Percentiles rank a stretch among this genome's conserved stretches.
phyloP scores from a whole-genome alignment of 345 rosid genomes.

The Raphanus sativus region DNA sequence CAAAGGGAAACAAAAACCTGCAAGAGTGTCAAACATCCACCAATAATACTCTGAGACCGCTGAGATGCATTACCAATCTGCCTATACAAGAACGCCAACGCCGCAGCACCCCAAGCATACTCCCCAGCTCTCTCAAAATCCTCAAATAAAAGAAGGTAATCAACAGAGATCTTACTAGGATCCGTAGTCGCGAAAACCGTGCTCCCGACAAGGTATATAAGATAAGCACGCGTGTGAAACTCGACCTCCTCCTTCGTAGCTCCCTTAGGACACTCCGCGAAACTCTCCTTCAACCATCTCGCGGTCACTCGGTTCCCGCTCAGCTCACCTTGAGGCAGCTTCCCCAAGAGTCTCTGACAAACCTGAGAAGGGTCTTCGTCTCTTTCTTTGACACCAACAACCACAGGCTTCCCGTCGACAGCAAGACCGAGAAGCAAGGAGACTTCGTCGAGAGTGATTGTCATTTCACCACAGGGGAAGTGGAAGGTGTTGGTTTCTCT shows the following conservation, averaged over 20 bases:
- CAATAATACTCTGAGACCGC: slow-evolving; percentile 73
- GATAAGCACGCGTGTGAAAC: slow-evolving; percentile 66
- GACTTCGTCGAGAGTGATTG: slow-evolving; percentile 67
- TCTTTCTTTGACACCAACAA: slow-evolving; percentile 49
- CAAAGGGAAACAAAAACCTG: slow-evolving; percentile 49
- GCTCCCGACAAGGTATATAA: slow-evolving; percentile 70
- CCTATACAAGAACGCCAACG: slow-evolving; percentile 70
- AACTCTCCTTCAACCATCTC: slow-evolving; percentile 73
- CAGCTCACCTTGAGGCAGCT: slow-evolving; percentile 50
- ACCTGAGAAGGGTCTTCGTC: slow-evolving; percentile 52
- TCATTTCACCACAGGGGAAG: slow-evolving; percentile 72
- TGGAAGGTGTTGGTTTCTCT: slow-evolving; percentile 77
- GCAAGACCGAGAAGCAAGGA: slow-evolving; percentile 60
- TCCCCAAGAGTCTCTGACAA: slow-evolving; percentile 57
- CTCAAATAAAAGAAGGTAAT: slow-evolving; percentile 62
- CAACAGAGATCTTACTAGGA: slow-evolving; percentile 72
- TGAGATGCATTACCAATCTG: slow-evolving; percentile 81
- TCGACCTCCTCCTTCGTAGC: slow-evolving; percentile 51
- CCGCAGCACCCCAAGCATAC: slow-evolving; percentile 83
- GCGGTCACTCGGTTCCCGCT: slow-evolving; percentile 77
- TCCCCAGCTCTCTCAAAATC: slow-evolving; percentile 68
- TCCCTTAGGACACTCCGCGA: slow-evolving; percentile 60
- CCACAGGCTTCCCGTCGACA: slow-evolving; percentile 70
- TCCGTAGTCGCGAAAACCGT: slow-evolving; percentile 74
- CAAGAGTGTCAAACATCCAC: slow-evolving; percentile 73